Percentiles rank a stretch among this genome's conserved stretches.
These are phyloP conservation scores for Vigna unguiculata DNA, from an alignment of 306 rosid genomes.

Conservation along the genomic window DNA sequence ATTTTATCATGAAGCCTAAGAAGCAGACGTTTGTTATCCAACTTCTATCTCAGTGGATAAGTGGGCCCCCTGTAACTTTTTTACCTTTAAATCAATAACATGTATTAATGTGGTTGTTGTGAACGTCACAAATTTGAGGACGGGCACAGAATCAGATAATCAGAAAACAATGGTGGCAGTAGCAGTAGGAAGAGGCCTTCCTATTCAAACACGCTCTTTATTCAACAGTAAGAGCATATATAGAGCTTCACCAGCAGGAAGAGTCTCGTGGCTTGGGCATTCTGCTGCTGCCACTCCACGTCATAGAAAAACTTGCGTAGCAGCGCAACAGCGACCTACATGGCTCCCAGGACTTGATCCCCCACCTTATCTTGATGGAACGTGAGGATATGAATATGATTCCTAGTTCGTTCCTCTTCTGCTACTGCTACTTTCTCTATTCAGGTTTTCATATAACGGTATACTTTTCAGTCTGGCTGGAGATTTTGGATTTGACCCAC, in stretches of 20 bases:
- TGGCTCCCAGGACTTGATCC: constrained; percentile 98
- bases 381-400: constrained; percentile 52
- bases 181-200: constrained; percentile 61
- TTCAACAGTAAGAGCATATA: constrained; percentile 43
- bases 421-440: neutral
- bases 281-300: constrained; percentile 45
- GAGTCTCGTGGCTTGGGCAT: constrained; percentile 42
- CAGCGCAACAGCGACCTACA: constrained; percentile 75
- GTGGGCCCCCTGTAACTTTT: constrained; percentile 50
- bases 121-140: constrained; percentile 49
- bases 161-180: constrained; percentile 71
- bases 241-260: constrained; percentile 43
- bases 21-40: constrained; percentile 51
- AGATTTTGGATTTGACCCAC: constrained; percentile 96
- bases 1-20: constrained; percentile 10
- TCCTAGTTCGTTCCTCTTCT: neutral
- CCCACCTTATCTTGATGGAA: constrained; percentile 87
- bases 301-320: constrained; percentile 41
- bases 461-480: constrained; percentile 69
- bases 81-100: neutral
- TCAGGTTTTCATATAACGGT: neutral
- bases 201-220: constrained; percentile 52
- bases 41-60: constrained; percentile 39
- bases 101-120: constrained; percentile 39
- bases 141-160: constrained; percentile 33